Evolutionary conservation across 2,329 filamentous ascomycete genomes (phyloP), one percentile per base, ranked within the genome.

Genomic region (Exophiala dermatitidis): DNA sequence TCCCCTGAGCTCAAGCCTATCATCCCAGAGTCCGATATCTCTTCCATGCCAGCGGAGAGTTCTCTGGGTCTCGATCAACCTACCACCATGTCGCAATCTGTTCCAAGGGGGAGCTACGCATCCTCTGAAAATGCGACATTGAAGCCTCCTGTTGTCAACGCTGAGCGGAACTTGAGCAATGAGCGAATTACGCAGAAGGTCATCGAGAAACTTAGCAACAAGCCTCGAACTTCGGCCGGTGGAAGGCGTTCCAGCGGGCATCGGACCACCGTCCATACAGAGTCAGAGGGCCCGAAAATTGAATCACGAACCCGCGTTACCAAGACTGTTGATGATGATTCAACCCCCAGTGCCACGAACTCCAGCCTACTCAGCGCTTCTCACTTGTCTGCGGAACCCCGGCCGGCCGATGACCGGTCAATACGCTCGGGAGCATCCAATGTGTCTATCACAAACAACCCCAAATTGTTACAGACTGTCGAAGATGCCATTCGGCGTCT

Each of bases 401-500:
- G 74, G 57, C 80, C 79, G 38, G 75, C 72, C 10, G 78, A 82
- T 62, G 72, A 76, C 50, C 76, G 78, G 56, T 85, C 83, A 5
- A 78, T 79, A 59, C 74, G 74, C 36, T 83, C 81, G 31, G 77
- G 77, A 34, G 76, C 74, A 33, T 80, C 78, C 12, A 79, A 78
- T 54, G 88, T 88, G 2, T 91, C 88, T 0, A 88, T 94, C 67
- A 57, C 57, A 28, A 95, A 94, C 71, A 95, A 96, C 64, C 90
- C 90, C 0, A 93, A 89, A 66, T 74, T 96, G 1, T 78, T 96
- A 1, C 88, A 93, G 64, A 93, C 90, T 0, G 90, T 96, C 2
- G 90, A 96, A 71, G 90, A 95, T 71, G 90, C 90, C 9, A 95
- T 96, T 65, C 84, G 89, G 58, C 81, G 90, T 46, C 77, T 95